These are phyloP conservation scores for Pseudognaphalium luteoalbum DNA, from an alignment of 129 eudicot species.

Conservation along the genomic window DNA sequence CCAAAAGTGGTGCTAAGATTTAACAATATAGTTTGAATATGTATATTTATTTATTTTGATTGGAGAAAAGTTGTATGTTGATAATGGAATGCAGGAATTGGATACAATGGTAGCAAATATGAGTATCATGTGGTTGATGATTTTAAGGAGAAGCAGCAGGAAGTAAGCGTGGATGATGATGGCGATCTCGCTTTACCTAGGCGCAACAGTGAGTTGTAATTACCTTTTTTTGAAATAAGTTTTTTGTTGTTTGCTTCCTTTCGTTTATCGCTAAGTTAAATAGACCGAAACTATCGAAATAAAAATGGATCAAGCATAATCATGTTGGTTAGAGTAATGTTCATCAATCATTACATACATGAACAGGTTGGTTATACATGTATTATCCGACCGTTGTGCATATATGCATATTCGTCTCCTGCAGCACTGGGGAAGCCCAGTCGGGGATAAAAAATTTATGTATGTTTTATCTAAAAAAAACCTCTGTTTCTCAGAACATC, in stretches of 20 bases:
- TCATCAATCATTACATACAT: too few relatives aligned
- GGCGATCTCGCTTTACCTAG: slow-evolving; percentile 83
- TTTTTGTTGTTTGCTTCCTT: neutral
- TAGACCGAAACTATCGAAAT: too few relatives aligned
- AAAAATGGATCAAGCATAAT: too few relatives aligned
- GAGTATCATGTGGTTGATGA: slow-evolving; percentile 27
- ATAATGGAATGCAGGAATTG: slow-evolving; percentile 41
- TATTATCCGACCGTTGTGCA: too few relatives aligned
- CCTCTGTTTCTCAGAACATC: slow-evolving; percentile 43
- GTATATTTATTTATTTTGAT: neutral
- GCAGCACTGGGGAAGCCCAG: too few relatives aligned
- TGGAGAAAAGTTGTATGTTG: neutral
- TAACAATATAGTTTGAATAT: neutral
- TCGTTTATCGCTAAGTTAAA: neutral
- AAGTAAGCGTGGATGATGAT: slow-evolving; percentile 64
- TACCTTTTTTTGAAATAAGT: neutral
- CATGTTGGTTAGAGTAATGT: too few relatives aligned
- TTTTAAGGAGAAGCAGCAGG: slow-evolving; percentile 28
- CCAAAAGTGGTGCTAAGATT: neutral
- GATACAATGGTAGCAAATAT: slow-evolving; percentile 33
- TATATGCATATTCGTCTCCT: too few relatives aligned
- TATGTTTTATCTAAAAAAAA: too few relatives aligned
- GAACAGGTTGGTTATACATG: too few relatives aligned
- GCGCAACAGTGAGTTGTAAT: slow-evolving; percentile 52
- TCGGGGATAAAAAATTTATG: too few relatives aligned